phyloP scores from a whole-genome alignment of 371 early-diverging fungal genomes.

The Mucor irregularis region DNA sequence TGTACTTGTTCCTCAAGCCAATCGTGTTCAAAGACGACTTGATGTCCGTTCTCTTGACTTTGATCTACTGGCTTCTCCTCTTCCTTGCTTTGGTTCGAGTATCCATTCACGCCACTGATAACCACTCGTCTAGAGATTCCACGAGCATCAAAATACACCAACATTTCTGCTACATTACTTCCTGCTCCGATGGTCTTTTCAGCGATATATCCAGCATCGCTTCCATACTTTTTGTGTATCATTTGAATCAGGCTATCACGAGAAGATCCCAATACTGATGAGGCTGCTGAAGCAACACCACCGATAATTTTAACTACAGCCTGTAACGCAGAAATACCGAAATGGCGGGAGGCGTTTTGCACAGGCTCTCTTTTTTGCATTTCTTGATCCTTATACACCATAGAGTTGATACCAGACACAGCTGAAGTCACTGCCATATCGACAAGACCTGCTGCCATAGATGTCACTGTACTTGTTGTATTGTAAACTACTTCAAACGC shows the following conservation, averaged over 20 bases:
- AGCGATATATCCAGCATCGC: slow-evolving; percentile 38
- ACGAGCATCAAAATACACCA: slow-evolving; percentile 43
- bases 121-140: slow-evolving; percentile 39
- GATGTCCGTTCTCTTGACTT: neutral
- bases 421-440: slow-evolving; percentile 29
- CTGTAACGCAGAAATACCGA: slow-evolving; percentile 37
- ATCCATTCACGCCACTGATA: neutral
- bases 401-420: slow-evolving; percentile 16
- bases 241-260: slow-evolving; percentile 33
- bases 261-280: slow-evolving; percentile 27
- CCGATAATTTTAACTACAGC: slow-evolving; percentile 35
- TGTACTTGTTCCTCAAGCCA: neutral
- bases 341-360: slow-evolving; percentile 25
- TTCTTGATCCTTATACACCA: slow-evolving; percentile 14
- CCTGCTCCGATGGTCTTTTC: slow-evolving; percentile 33
- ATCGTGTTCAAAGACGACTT: slow-evolving; percentile 1
- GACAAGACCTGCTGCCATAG: slow-evolving; percentile 20
- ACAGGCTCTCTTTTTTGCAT: slow-evolving; percentile 22
- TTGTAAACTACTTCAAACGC: slow-evolving; percentile 31
- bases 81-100: neutral
- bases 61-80: neutral
- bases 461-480: slow-evolving; percentile 25
- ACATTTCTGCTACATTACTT: slow-evolving; percentile 22
- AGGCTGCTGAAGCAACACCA: slow-evolving; percentile 35
- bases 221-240: slow-evolving; percentile 39